Conservation (phyloP, 495 filamentous ascomycete species). For the Sordaria brevicollis region DNA sequence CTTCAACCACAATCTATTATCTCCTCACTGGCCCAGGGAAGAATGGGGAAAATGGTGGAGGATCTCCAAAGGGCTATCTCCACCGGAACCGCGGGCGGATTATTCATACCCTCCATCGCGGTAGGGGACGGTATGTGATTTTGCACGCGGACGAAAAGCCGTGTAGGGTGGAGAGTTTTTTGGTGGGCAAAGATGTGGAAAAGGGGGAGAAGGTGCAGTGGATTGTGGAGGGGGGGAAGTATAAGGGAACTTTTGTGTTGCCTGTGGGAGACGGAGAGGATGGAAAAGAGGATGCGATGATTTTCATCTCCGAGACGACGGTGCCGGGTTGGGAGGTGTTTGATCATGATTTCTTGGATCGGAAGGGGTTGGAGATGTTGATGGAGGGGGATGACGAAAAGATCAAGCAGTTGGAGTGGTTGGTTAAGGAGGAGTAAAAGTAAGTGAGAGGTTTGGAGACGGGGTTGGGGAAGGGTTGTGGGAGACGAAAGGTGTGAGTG, state of each 20-base stretch:
- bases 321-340: conserved; percentile 55
- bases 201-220: conserved; percentile 53
- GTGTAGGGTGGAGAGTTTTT: conserved; percentile 47
- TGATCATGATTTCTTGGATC: conserved; percentile 52
- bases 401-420: conserved; percentile 38
- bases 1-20: conserved; percentile 50
- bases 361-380: conserved; percentile 33
- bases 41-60: not conserved
- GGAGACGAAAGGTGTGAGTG: not conserved
- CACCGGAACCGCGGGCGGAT: conserved; percentile 51
- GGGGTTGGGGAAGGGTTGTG: not conserved
- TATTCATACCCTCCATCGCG: conserved; percentile 51
- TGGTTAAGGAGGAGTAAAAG: conserved; percentile 16
- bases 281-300: conserved; percentile 17
- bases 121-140: conserved; percentile 50
- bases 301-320: conserved; percentile 58
- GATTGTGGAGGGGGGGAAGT: conserved; percentile 58
- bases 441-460: not conserved
- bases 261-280: conserved; percentile 30
- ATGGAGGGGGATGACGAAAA: conserved; percentile 30
- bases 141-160: conserved; percentile 37
- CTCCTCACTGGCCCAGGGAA: conserved; percentile 39
- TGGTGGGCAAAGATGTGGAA: conserved; percentile 46
- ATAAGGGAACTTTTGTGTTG: conserved; percentile 49
- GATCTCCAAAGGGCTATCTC: conserved; percentile 43